phyloP scores from a whole-genome alignment of 1,284 basidiomycete genomes.

The Leccinum solheimii region DNA sequence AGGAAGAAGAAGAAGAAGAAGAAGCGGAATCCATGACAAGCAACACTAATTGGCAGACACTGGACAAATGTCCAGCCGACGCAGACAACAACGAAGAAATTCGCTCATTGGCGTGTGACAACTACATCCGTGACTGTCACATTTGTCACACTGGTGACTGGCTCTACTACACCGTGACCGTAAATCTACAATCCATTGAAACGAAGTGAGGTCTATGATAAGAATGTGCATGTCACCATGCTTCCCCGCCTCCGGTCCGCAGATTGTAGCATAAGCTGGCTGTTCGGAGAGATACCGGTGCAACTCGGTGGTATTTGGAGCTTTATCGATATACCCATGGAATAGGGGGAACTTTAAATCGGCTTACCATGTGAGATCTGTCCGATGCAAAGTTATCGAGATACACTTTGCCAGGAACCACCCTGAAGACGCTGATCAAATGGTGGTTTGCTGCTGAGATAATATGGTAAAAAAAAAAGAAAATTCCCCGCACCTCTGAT shows the following conservation, averaged over 20 bases:
- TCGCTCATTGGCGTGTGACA: slow-evolving; percentile 28
- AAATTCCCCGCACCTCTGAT: slow-evolving; percentile 45
- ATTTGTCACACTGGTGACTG: slow-evolving; percentile 4
- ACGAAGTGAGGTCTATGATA: slow-evolving; percentile 55
- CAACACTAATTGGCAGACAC: background rate
- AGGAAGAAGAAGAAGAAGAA: slow-evolving; percentile 19
- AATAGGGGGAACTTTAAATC: slow-evolving; percentile 10
- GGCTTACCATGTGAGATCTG: slow-evolving; percentile 70
- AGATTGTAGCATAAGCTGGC: slow-evolving; percentile 54
- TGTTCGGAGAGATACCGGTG: slow-evolving; percentile 39
- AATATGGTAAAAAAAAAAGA: background rate
- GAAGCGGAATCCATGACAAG: slow-evolving; percentile 28
- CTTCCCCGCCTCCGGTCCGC: slow-evolving; percentile 45
- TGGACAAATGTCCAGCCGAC: slow-evolving; percentile 1
- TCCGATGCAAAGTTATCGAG: slow-evolving; percentile 72
- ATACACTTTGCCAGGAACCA: slow-evolving; percentile 53
- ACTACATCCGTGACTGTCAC: slow-evolving; percentile 26
- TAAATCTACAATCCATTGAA: slow-evolving; percentile 47
- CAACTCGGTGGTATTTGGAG: slow-evolving; percentile 10
- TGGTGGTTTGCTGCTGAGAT: slow-evolving; percentile 11
- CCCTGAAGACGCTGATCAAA: slow-evolving; percentile 46
- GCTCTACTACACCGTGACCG: background rate
- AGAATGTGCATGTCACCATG: slow-evolving; percentile 55
- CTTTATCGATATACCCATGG: slow-evolving; percentile 10
- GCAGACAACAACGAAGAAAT: slow-evolving; percentile 17